phyloP scores from a whole-genome alignment of 2,329 filamentous ascomycete species.

The Domatiomyces globalis region DNA sequence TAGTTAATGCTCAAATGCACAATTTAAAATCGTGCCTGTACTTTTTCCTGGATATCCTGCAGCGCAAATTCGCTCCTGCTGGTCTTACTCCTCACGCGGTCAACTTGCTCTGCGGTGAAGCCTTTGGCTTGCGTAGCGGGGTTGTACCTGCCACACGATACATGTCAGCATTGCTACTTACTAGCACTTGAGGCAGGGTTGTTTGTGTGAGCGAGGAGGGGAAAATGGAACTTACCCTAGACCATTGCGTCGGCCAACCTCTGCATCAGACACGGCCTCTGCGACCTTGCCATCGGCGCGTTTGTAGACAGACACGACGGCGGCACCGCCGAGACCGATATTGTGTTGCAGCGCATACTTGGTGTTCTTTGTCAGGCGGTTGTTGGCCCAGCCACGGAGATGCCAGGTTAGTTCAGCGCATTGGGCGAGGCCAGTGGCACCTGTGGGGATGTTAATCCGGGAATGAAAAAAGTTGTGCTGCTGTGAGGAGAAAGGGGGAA shows the following conservation, averaged over 20 bases:
- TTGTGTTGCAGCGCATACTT: conserved; percentile 77
- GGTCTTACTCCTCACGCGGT: conserved; percentile 55
- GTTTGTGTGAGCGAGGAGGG: too few species aligned
- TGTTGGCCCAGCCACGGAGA: conserved; percentile 88
- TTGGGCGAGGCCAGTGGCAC: conserved; percentile 81
- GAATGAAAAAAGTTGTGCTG: background rate
- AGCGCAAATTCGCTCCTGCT: conserved; percentile 59
- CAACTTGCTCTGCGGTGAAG: conserved; percentile 64
- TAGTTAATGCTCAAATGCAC: too few species aligned
- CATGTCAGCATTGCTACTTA: background rate
- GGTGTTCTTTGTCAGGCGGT: conserved; percentile 57
- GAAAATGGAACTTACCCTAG: conserved; percentile 37
- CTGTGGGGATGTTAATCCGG: conserved; percentile 5
- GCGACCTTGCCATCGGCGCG: conserved; percentile 61
- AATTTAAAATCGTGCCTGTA: conserved; percentile 49
- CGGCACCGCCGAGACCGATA: conserved; percentile 78
- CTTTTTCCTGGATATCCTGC: conserved; percentile 59
- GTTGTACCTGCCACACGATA: conserved; percentile 46
- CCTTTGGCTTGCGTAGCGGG: conserved; percentile 80
- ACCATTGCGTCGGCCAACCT: conserved; percentile 51
- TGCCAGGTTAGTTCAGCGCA: conserved; percentile 95
- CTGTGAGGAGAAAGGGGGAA: background rate
- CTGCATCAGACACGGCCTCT: conserved; percentile 44
- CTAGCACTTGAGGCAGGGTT: too few species aligned
- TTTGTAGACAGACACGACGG: conserved; percentile 78